Evolutionary conservation across 2,329 filamentous ascomycete species (phyloP).

Genomic region (Ophiostoma ulmi): DNA sequence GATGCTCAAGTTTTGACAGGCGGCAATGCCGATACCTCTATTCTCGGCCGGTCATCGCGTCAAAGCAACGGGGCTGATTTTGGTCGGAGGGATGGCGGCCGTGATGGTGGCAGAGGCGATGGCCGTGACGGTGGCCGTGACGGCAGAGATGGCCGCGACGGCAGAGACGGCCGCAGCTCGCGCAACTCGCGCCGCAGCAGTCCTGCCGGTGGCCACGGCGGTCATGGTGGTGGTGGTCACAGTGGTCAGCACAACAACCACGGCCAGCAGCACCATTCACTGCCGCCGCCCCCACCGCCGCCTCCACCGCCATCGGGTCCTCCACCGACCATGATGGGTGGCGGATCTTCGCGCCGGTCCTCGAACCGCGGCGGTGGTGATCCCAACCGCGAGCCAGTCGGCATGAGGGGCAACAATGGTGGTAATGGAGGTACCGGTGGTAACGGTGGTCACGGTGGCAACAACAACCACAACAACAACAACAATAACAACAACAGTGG

Average conservation of each 20-base stretch:
- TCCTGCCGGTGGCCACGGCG: slow-evolving; percentile 34
- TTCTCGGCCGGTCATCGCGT: neutral
- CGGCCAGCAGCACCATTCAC: slow-evolving; percentile 3
- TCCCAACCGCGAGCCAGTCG: slow-evolving; percentile 31
- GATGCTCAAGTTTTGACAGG: slow-evolving; percentile 54
- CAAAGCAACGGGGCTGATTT: slow-evolving; percentile 14
- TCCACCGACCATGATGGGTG: slow-evolving; percentile 4
- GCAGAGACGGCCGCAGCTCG: slow-evolving; percentile 13
- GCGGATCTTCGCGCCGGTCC: slow-evolving; percentile 28
- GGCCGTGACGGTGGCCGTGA: neutral
- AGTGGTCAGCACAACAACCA: slow-evolving; percentile 21
- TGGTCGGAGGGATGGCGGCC: neutral
- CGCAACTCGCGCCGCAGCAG: slow-evolving; percentile 33
- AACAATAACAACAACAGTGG: slow-evolving; percentile 34
- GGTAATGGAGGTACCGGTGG: slow-evolving; percentile 26
- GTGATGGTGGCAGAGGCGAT: neutral
- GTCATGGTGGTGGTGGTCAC: slow-evolving; percentile 28
- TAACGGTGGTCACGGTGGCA: slow-evolving; percentile 27
- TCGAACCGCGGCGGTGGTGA: slow-evolving; percentile 20
- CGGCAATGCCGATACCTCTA: slow-evolving; percentile 38
- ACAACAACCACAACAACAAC: slow-evolving; percentile 17
- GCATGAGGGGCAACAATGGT: slow-evolving; percentile 31
- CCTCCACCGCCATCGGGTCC: slow-evolving; percentile 14
- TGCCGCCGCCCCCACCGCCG: slow-evolving; percentile 19
- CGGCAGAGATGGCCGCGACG: neutral